These are phyloP conservation scores for Lasiosphaeria hispida DNA, from an alignment of 495 filamentous ascomycete genomes.

Conservation along the genomic window DNA sequence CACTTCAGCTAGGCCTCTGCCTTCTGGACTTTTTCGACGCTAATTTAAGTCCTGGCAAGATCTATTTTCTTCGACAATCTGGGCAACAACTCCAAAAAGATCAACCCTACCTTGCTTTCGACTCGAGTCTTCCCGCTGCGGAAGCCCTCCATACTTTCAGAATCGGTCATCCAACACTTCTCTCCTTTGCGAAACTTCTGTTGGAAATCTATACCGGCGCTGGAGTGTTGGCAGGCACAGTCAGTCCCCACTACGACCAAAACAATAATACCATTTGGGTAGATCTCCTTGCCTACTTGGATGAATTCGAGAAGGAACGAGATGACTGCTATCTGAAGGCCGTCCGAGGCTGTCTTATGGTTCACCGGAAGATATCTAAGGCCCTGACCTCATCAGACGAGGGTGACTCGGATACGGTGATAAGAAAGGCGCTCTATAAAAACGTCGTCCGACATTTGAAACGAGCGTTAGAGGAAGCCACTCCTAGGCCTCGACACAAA, in stretches of 20 bases:
- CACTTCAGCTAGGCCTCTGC: constrained; percentile 8
- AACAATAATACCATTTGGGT: too few species aligned
- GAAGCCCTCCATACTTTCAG: not conserved
- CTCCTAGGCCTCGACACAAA: not conserved
- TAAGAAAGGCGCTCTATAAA: not conserved
- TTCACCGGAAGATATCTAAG: constrained; percentile 1
- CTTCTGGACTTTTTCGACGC: constrained; percentile 18
- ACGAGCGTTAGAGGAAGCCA: not conserved
- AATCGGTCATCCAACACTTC: constrained; percentile 10
- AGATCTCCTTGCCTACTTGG: not conserved
- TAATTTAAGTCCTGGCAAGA: not conserved
- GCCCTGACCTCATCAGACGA: too few species aligned
- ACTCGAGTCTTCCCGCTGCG: too few species aligned
- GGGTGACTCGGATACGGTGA: not conserved
- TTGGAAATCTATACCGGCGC: constrained; percentile 3
- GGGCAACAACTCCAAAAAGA: not conserved
- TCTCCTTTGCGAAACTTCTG: constrained; percentile 13
- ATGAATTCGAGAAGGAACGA: too few species aligned
- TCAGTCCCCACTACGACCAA: too few species aligned
- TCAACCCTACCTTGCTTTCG: too few species aligned
- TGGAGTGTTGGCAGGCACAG: not conserved
- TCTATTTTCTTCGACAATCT: not conserved
- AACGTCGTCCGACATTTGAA: not conserved
- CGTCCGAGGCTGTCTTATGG: constrained; percentile 4
- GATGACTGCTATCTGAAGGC: constrained; percentile 8